Evolutionary conservation across 495 filamentous ascomycete species (phyloP), one percentile per base, ranked within the genome.

Genomic region (Aspergillus ostianus): DNA sequence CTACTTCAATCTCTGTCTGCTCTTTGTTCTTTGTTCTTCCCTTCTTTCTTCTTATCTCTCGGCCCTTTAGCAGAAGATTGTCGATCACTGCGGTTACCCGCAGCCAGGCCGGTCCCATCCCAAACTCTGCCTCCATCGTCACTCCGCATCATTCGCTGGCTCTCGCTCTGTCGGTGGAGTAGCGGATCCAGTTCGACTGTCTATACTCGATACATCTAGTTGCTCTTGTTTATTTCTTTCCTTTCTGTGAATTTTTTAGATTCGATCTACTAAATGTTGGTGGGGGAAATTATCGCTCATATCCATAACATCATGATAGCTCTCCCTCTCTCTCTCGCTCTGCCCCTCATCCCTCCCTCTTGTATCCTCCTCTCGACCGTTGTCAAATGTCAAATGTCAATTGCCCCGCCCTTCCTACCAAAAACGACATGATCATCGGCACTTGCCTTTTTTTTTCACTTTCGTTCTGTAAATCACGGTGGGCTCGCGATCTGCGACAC

Each of bases 401-500:
- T 12, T 7, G 10, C 10, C 30, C 30, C 30, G 10, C 30, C 30
- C 30, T 6, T 26, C 4, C 23, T 2, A 26, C 4, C 23, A 4
- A 4, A 2, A 26, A 26, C 2, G 23, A 26, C 23, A 26, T 12
- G 30, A 32, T 8, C 48, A 46, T 58, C 8, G n/a, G 30, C 19
- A 48, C 36, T 36, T 59, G 23, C 23, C 2, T 26, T 26, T 4
- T 26, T 26, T 26, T 26, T 26, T 2, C n/a, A n/a, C n/a, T 26
- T 51, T 51, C 17, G 49, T 30, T 23, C 44, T 60, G 19, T 45
- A 44, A 36, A 15, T 27, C 21, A 56, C 55, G 3, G 47, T 21
- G 47, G 29, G 6, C 17, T 64, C 66, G 13, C 64, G 26, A 62
- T 67, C 55, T 66, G 66, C 4, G 60, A 66, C 47, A 92, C 62